Evolutionary conservation across 1,139 yeast genomes (phyloP).

Genomic region (Suhomyces choctaworum): DNA sequence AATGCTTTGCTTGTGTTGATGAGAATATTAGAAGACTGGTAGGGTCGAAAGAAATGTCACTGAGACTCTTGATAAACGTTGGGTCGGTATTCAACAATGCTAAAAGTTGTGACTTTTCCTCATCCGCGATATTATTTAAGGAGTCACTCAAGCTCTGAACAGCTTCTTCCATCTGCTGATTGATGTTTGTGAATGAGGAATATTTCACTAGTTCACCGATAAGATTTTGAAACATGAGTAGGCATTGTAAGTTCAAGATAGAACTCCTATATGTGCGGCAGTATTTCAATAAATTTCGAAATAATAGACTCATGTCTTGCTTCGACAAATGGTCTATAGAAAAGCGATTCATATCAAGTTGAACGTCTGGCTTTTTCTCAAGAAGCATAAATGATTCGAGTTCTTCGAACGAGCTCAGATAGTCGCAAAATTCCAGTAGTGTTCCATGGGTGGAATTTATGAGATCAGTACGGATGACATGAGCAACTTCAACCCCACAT

Average conservation of each 20-base stretch:
- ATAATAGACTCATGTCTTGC: neutral
- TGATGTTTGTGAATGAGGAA: too few relatives aligned
- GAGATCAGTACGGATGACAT: neutral
- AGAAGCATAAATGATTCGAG: constrained; percentile 15
- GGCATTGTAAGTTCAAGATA: neutral
- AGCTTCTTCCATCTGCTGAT: too few relatives aligned
- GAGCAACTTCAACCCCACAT: constrained; percentile 23
- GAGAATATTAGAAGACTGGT: too few relatives aligned
- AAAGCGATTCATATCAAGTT: neutral
- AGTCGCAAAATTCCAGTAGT: constrained; percentile 12
- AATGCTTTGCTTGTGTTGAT: too few relatives aligned
- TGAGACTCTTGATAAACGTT: too few relatives aligned
- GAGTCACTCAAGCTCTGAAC: too few relatives aligned
- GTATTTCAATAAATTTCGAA: too few relatives aligned
- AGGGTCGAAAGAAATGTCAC: too few relatives aligned
- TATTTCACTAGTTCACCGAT: too few relatives aligned
- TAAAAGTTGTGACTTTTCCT: too few relatives aligned
- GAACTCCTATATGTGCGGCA: neutral
- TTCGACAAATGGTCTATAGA: neutral
- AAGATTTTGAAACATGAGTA: neutral
- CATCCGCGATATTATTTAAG: too few relatives aligned
- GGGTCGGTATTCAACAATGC: too few relatives aligned
- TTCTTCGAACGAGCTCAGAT: constrained; percentile 5
- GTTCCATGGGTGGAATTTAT: constrained; percentile 12
- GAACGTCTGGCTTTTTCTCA: neutral